Evolutionary conservation across 495 filamentous ascomycete species (phyloP).

Genomic region (Baudoinia panamericana): DNA sequence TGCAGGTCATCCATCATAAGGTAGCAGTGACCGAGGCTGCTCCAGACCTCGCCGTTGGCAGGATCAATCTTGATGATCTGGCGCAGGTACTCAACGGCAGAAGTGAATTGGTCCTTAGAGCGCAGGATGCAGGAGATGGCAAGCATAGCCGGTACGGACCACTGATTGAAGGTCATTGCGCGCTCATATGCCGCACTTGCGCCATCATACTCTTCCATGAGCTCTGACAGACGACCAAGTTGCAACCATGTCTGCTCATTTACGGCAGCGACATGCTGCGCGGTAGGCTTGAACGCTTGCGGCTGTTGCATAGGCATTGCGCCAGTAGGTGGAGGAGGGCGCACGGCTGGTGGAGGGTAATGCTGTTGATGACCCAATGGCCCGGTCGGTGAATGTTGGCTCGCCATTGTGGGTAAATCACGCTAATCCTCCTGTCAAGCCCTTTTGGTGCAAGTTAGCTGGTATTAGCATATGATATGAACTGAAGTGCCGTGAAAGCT

Average conservation of each 20-base stretch:
- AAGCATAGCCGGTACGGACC: conserved; percentile 88
- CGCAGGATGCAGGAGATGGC: conserved; percentile 82
- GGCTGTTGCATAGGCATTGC: conserved; percentile 24
- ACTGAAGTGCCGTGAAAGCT: no score
- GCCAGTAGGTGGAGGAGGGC: conserved; percentile 13
- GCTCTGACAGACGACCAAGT: conserved; percentile 74
- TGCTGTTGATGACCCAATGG: conserved; percentile 16
- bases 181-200: conserved; percentile 80
- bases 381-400: conserved; percentile 16
- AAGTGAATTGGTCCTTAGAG: conserved; percentile 83
- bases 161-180: conserved; percentile 72
- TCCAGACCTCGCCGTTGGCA: conserved; percentile 91
- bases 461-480: no score
- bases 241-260: conserved; percentile 92
- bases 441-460: no score
- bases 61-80: conserved; percentile 81
- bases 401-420: conserved; percentile 9
- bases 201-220: conserved; percentile 77
- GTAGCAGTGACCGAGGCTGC: conserved; percentile 87
- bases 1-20: conserved; percentile 99
- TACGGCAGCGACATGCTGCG: conserved; percentile 47
- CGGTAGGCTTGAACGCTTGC: conserved; percentile 40
- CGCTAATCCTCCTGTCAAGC: no score
- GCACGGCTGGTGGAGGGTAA: conserved; percentile 11
- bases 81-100: conserved; percentile 85